A percentile compares a stretch with the other conserved stretches of the same genome.
These are phyloP conservation scores for Corymbia calophylla DNA, from an alignment of 441 rosid species.

Conservation along the genomic window DNA sequence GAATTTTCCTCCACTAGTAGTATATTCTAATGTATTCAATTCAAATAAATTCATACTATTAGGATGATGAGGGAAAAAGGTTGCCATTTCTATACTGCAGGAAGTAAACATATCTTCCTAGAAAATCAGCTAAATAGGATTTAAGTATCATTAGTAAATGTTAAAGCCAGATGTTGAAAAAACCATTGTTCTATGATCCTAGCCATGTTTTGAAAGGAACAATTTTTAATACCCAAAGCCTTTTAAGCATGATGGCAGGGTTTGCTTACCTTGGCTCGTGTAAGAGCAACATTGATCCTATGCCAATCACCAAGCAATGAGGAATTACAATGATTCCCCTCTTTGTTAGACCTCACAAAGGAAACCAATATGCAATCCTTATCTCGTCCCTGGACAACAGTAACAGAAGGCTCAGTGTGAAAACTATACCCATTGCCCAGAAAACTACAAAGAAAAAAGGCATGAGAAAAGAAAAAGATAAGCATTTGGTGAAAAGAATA, in stretches of 20 bases:
- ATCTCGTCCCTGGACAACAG: slow-evolving; percentile 73
- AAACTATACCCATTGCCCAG: neutral
- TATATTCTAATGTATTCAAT: neutral
- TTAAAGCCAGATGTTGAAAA: neutral
- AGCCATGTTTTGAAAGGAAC: neutral
- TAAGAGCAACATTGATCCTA: slow-evolving; percentile 90
- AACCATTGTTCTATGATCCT: neutral
- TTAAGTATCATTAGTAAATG: neutral
- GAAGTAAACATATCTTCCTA: neutral
- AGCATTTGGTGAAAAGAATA: neutral
- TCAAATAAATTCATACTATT: neutral
- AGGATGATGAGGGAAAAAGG: neutral
- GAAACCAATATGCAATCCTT: slow-evolving; percentile 89
- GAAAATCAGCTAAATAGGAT: neutral
- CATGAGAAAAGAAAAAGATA: neutral
- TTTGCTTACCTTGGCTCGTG: slow-evolving; percentile 82
- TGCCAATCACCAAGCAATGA: slow-evolving; percentile 96
- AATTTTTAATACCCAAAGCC: neutral
- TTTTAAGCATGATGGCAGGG: neutral
- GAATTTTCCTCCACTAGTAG: neutral
- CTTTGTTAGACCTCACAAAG: slow-evolving; percentile 71
- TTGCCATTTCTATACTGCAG: neutral
- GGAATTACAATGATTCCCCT: slow-evolving; percentile 43
- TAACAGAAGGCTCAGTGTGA: neutral
- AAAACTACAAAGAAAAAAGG: neutral